A percentile compares a stretch with the other conserved stretches of the same genome.
phyloP scores from a whole-genome alignment of 352 stramenopile species.

The Pelagophyceae sp. region DNA sequence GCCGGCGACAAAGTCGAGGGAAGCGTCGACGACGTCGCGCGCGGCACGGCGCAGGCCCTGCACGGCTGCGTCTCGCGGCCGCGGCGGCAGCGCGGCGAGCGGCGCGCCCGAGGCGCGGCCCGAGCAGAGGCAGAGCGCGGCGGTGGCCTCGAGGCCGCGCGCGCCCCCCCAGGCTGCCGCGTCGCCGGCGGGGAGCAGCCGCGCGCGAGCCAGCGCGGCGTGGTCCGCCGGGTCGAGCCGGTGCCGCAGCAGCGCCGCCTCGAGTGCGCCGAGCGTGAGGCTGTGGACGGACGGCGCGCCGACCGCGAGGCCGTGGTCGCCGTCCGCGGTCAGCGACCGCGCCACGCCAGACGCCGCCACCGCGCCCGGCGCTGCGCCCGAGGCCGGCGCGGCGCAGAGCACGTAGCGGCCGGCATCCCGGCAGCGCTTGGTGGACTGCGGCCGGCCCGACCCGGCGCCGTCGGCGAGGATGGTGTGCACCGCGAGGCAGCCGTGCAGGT shows the following conservation, averaged over 20 bases:
- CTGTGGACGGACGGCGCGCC: too few relatives aligned
- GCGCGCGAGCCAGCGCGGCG: background rate
- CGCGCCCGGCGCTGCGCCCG: too few relatives aligned
- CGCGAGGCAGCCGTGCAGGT: background rate
- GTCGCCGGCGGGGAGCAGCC: background rate
- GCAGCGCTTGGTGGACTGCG: constrained; percentile 3
- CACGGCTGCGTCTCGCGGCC: background rate
- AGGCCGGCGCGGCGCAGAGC: background rate
- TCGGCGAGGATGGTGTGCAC: background rate
- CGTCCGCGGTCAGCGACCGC: background rate
- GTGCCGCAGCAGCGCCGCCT: background rate
- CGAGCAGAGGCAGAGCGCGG: background rate
- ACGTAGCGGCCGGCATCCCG: background rate
- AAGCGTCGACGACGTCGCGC: background rate
- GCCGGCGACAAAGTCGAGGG: background rate
- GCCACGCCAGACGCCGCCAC: too few relatives aligned
- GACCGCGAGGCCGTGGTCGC: too few relatives aligned
- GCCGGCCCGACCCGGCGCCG: background rate
- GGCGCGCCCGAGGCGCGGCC: background rate
- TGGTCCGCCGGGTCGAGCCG: background rate
- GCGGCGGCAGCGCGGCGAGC: background rate
- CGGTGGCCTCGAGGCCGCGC: background rate
- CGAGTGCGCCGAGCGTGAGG: background rate
- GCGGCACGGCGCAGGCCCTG: background rate
- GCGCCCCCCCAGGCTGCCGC: background rate